These are phyloP conservation scores for Centaurea solstitialis DNA, from an alignment of 129 eudicot species.

Conservation along the genomic window DNA sequence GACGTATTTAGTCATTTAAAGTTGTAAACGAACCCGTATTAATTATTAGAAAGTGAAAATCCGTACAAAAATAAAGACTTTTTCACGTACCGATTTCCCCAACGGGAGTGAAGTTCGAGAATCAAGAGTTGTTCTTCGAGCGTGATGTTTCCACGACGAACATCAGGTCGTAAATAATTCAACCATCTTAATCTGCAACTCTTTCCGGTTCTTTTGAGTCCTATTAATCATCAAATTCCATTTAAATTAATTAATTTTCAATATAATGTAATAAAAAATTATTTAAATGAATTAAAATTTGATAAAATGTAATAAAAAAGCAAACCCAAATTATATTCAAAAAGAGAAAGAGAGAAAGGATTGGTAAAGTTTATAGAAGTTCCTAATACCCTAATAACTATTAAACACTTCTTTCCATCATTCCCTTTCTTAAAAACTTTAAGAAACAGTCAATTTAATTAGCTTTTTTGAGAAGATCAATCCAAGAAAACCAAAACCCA, in stretches of 20 bases:
- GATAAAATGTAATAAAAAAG: neutral
- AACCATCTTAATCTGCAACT: constrained; percentile 91
- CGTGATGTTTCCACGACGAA: constrained; percentile 91
- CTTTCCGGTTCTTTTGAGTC: constrained; percentile 91
- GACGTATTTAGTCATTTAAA: neutral
- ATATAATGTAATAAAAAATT: neutral
- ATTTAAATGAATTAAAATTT: neutral
- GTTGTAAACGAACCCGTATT: neutral
- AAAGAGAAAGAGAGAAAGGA: constrained; percentile 4
- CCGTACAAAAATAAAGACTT: neutral
- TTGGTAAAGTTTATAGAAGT: constrained; percentile 37
- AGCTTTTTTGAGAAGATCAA: constrained; percentile 2
- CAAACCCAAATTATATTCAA: neutral
- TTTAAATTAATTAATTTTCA: neutral
- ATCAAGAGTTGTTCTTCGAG: constrained; percentile 94
- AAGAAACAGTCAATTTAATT: constrained; percentile 4
- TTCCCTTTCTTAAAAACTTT: constrained; percentile 32
- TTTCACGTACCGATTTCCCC: constrained; percentile 82
- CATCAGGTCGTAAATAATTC: constrained; percentile 89
- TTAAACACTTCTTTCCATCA: constrained; percentile 26
- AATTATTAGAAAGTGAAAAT: neutral
- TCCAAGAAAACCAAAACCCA: neutral
- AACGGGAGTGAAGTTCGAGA: constrained; percentile 98
- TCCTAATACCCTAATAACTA: constrained; percentile 28
- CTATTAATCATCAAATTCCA: constrained; percentile 29